These are phyloP conservation scores for Scheffersomyces coipomensis DNA, from an alignment of 805 yeast species.

Conservation along the genomic window DNA sequence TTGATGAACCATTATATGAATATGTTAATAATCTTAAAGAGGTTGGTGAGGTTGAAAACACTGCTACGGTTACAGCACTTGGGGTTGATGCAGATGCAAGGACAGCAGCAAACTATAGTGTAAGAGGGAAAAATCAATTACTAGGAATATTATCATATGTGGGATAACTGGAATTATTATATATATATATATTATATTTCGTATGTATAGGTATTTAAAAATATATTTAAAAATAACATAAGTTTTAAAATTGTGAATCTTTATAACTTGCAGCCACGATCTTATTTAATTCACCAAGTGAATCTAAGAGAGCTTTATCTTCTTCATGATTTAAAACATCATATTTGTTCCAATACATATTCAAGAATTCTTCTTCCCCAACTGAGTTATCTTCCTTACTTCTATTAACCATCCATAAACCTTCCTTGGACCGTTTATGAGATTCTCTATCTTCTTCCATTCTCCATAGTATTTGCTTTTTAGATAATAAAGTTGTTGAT, in stretches of 20 bases:
- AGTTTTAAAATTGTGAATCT: slow-evolving; percentile 33
- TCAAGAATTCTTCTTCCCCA: slow-evolving; percentile 36
- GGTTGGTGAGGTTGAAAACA: slow-evolving; percentile 39
- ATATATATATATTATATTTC: neutral
- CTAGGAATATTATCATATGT: slow-evolving; percentile 48
- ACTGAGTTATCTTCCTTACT: slow-evolving; percentile 31
- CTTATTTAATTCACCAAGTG: slow-evolving; percentile 53
- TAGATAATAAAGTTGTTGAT: slow-evolving; percentile 23
- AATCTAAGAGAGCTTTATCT: slow-evolving; percentile 35
- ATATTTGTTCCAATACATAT: slow-evolving; percentile 49
- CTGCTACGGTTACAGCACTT: slow-evolving; percentile 50
- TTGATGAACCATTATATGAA: slow-evolving; percentile 68
- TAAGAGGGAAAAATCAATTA: slow-evolving; percentile 69
- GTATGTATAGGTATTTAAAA: neutral
- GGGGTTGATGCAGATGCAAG: slow-evolving; percentile 43
- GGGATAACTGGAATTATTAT: neutral
- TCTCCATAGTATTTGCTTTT: slow-evolving; percentile 62
- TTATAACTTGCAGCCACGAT: slow-evolving; percentile 55
- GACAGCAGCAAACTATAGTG: slow-evolving; percentile 61
- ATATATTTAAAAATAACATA: neutral
- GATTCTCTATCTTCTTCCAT: slow-evolving; percentile 95
- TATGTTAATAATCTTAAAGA: slow-evolving; percentile 44
- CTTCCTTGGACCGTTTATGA: slow-evolving; percentile 81
- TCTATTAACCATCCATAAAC: slow-evolving; percentile 67
- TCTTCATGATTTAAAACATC: slow-evolving; percentile 50